Evolutionary conservation across 1,139 yeast species (phyloP).

Genomic region (Ogataea hybrid): DNA sequence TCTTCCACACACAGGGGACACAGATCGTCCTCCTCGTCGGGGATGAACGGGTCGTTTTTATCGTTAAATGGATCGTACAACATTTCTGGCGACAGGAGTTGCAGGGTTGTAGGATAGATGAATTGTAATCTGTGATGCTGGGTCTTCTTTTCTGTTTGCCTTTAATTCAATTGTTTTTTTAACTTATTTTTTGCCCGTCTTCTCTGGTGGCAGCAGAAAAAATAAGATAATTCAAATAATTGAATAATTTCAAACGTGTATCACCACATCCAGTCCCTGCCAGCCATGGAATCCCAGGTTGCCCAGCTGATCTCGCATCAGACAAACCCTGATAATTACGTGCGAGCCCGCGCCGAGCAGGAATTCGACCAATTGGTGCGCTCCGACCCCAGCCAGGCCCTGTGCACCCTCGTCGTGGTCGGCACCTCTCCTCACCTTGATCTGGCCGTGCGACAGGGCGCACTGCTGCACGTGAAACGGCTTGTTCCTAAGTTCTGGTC

Average conservation of each 20-base stretch:
- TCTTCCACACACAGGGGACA: constrained; percentile 97
- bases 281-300: constrained; percentile 14
- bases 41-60: constrained; percentile 49
- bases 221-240: neutral
- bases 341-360: constrained; percentile 28
- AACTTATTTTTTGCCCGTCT: constrained; percentile 3
- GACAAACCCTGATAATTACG: constrained; percentile 25
- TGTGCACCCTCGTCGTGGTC: constrained; percentile 21
- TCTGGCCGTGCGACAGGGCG: constrained; percentile 50
- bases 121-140: neutral
- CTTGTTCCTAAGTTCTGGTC: constrained; percentile 81
- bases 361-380: constrained; percentile 25
- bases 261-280: neutral
- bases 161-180: neutral
- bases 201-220: constrained; percentile 9
- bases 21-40: constrained; percentile 79
- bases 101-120: neutral
- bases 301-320: constrained; percentile 16
- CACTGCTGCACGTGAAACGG: constrained; percentile 66
- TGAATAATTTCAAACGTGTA: neutral
- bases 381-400: constrained; percentile 23
- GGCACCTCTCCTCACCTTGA: constrained; percentile 19
- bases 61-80: constrained; percentile 30
- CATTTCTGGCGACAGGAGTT: constrained; percentile 21
- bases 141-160: constrained; percentile 2